phyloP scores from a whole-genome alignment of 768 basidiomycete genomes.

The Exidia glandulosa region DNA sequence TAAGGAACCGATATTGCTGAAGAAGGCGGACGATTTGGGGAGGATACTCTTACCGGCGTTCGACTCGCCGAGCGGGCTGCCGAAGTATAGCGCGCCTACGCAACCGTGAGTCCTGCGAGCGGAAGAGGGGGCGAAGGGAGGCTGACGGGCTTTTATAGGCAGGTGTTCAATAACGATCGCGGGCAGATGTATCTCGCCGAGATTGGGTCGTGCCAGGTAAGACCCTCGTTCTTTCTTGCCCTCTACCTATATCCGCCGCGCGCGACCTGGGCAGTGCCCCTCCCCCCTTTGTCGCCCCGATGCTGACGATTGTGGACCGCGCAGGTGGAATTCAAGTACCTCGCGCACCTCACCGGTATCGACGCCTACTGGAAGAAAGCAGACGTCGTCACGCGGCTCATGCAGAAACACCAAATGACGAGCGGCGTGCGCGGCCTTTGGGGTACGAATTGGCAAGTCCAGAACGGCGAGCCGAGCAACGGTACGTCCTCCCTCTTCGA shows the following conservation, averaged over 20 bases:
- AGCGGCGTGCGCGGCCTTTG: conserved; percentile 4
- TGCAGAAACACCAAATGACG: not conserved
- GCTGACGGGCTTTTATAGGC: not conserved
- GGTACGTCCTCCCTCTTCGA: not conserved
- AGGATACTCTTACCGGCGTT: conserved; percentile 5
- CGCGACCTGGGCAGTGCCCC: too few species aligned
- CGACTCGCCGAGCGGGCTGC: conserved; percentile 7
- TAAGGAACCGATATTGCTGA: conserved; percentile 6
- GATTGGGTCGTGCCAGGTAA: not conserved
- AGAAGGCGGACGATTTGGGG: conserved; percentile 6
- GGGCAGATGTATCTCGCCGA: not conserved
- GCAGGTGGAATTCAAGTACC: conserved; percentile 9
- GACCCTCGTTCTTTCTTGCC: not conserved
- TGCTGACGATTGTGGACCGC: conserved; percentile 2
- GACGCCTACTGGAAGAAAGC: not conserved
- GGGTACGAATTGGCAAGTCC: conserved; percentile 3
- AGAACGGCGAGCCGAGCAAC: conserved; percentile 2
- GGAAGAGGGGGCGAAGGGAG: too few species aligned
- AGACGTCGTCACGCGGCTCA: not conserved
- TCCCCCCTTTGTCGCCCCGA: conserved; percentile 4
- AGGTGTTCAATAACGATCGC: not conserved
- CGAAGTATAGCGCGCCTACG: conserved; percentile 1
- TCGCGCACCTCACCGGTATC: conserved; percentile 7
- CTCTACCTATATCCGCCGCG: not conserved
- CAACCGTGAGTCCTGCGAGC: conserved; percentile 1